Evolutionary conservation across 257 asterid genomes (phyloP).

Genomic region (Scutellaria minor): DNA sequence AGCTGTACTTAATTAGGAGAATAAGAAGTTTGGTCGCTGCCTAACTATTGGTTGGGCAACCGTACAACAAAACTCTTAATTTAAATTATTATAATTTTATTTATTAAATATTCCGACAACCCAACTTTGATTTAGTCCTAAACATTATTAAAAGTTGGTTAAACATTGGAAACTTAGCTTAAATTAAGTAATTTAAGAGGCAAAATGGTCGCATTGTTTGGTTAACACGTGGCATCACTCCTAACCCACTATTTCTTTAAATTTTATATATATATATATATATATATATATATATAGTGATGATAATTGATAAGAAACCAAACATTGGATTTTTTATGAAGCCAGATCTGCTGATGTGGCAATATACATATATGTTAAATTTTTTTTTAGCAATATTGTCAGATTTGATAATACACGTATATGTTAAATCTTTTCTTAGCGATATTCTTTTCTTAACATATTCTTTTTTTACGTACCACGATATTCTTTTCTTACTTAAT

Average conservation of each 20-base stretch:
- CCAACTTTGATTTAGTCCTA: conserved; percentile 13
- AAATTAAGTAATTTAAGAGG: not conserved
- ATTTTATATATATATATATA: too few relatives aligned
- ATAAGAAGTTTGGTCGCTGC: conserved; percentile 23
- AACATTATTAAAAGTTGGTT: conserved; percentile 12
- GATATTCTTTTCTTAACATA: too few relatives aligned
- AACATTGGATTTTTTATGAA: too few relatives aligned
- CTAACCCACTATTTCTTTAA: not conserved
- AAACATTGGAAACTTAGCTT: conserved; percentile 9
- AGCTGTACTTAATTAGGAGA: conserved; percentile 22
- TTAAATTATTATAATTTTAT: conserved; percentile 3
- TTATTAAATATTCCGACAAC: not conserved
- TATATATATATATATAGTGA: too few relatives aligned
- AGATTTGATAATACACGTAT: too few relatives aligned
- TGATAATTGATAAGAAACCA: too few relatives aligned
- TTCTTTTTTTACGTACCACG: too few relatives aligned
- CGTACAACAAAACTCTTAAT: not conserved
- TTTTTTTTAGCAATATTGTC: too few relatives aligned
- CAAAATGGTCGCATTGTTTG: not conserved
- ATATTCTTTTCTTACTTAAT: too few relatives aligned
- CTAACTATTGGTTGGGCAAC: conserved; percentile 29
- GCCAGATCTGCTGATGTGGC: too few relatives aligned
- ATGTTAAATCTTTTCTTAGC: too few relatives aligned
- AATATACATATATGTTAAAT: too few relatives aligned
- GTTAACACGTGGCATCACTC: conserved; percentile 18